These are phyloP conservation scores for Camellia lanceoleosa DNA, from an alignment of 148 eudicot genomes.

Conservation along the genomic window DNA sequence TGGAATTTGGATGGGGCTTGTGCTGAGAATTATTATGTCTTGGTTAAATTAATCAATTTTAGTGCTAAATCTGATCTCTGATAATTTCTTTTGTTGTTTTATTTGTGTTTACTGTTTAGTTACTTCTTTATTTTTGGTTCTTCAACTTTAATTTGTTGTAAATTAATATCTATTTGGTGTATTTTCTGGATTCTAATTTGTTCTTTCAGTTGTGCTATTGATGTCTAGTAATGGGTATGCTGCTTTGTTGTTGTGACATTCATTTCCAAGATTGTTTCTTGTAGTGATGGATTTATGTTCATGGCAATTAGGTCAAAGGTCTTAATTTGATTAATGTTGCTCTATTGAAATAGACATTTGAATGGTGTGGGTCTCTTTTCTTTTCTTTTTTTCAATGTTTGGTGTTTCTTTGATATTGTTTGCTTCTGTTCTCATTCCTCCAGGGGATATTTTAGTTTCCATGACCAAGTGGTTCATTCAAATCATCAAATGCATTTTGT, in stretches of 20 bases:
- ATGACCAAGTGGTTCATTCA: too few relatives aligned
- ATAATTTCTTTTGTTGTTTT: not conserved
- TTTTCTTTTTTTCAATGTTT: too few relatives aligned
- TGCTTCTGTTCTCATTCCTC: not conserved
- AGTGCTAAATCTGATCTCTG: not conserved
- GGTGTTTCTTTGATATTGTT: not conserved
- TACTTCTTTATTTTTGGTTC: not conserved
- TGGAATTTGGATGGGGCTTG: slow-evolving; percentile 5
- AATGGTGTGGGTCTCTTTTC: too few relatives aligned
- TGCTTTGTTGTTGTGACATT: too few relatives aligned
- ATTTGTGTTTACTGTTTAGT: not conserved
- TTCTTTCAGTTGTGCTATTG: not conserved
- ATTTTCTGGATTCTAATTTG: not conserved
- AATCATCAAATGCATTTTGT: not conserved
- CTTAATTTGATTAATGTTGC: not conserved
- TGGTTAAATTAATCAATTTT: not conserved
- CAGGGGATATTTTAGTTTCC: not conserved
- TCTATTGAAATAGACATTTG: too few relatives aligned
- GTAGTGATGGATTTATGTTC: not conserved
- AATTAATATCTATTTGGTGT: not conserved
- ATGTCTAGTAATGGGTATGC: not conserved
- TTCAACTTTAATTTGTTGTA: not conserved
- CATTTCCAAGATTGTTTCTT: not conserved
- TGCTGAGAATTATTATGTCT: not conserved
- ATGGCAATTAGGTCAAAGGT: not conserved